phyloP scores from a whole-genome alignment of 768 basidiomycete genomes.

The Mycena indigotica region DNA sequence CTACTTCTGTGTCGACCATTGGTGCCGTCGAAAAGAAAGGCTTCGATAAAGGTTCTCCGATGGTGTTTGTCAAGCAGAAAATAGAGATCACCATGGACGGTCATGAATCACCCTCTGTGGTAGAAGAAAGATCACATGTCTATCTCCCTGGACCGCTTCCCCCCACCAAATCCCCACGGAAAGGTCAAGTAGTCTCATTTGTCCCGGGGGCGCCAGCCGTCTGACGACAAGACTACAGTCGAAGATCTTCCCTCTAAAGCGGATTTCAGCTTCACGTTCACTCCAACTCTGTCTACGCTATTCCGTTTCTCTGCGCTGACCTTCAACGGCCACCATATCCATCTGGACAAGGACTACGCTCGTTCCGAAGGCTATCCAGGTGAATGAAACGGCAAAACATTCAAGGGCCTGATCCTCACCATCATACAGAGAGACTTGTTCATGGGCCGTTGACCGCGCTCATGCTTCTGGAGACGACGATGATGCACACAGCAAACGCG shows the following conservation, averaged over 20 bases:
- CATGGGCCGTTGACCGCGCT: constrained; percentile 83
- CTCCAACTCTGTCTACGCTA: constrained; percentile 67
- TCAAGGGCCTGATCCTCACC: neutral
- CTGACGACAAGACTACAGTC: too few species aligned
- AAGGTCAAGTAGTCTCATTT: constrained; percentile 40
- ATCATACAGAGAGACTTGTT: constrained; percentile 66
- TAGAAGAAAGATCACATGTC: constrained; percentile 71
- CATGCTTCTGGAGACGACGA: constrained; percentile 69
- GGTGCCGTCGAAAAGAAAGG: constrained; percentile 61
- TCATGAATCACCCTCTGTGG: constrained; percentile 46
- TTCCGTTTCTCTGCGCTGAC: constrained; percentile 92
- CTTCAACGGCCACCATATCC: constrained; percentile 84
- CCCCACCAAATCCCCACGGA: constrained; percentile 35
- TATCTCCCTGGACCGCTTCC: constrained; percentile 47
- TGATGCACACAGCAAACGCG: constrained; percentile 49
- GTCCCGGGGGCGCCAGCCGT: too few species aligned
- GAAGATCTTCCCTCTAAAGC: constrained; percentile 46
- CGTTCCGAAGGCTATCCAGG: constrained; percentile 75
- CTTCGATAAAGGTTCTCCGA: constrained; percentile 61
- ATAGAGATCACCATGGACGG: constrained; percentile 54
- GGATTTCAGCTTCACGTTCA: constrained; percentile 67
- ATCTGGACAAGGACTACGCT: constrained; percentile 77
- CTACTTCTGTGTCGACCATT: constrained; percentile 50
- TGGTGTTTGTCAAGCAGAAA: constrained; percentile 73
- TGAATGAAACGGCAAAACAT: constrained; percentile 28